phyloP scores from a whole-genome alignment of 164 flowering plant species.

The Berberis vulgaris region DNA sequence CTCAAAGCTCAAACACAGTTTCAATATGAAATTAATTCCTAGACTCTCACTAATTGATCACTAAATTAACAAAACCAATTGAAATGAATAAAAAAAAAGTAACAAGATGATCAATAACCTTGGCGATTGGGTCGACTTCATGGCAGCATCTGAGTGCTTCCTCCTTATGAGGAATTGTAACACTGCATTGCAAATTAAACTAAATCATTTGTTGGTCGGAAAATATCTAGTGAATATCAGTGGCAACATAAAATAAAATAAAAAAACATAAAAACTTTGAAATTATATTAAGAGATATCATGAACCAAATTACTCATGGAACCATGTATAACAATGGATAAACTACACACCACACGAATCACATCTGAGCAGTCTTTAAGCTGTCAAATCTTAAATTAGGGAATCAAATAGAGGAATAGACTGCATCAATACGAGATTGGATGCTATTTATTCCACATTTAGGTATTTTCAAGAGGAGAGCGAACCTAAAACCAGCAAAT shows the following conservation, averaged over 20 bases:
- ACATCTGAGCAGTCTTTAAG: too few species aligned
- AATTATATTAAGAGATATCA: too few species aligned
- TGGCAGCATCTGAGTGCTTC: slow-evolving; percentile 70
- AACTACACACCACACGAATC: too few species aligned
- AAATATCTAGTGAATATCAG: neutral
- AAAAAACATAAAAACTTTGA: too few species aligned
- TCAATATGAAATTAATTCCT: too few species aligned
- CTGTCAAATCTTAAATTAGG: neutral
- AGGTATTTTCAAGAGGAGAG: neutral
- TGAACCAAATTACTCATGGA: too few species aligned
- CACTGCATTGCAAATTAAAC: slow-evolving; percentile 34
- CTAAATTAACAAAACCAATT: too few species aligned
- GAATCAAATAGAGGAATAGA: neutral
- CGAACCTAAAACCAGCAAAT: slow-evolving; percentile 91
- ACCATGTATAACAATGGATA: too few species aligned
- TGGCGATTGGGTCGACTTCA: slow-evolving; percentile 83
- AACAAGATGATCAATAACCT: slow-evolving; percentile 38
- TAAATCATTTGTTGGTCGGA: neutral
- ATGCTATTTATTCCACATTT: neutral
- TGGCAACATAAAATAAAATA: neutral
- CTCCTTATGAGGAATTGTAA: slow-evolving; percentile 95
- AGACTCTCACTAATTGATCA: too few species aligned
- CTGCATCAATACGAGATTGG: neutral
- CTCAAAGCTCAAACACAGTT: neutral
- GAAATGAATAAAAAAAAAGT: too few species aligned